phyloP scores from a whole-genome alignment of 352 stramenopile species.

The Globisporangium viniferum region DNA sequence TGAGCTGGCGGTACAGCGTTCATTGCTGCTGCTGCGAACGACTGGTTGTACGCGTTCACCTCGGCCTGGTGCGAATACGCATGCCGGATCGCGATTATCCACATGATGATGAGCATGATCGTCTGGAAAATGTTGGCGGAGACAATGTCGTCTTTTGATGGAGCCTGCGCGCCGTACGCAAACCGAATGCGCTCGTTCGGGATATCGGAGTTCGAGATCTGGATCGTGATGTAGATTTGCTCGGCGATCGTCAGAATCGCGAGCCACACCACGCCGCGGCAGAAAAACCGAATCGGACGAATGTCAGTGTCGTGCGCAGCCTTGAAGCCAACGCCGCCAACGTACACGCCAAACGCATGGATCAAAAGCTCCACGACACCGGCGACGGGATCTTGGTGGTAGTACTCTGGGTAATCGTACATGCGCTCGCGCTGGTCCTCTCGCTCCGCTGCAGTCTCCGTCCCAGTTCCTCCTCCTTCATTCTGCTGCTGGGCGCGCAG shows the following conservation, averaged over 20 bases:
- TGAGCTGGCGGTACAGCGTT: conserved; percentile 73
- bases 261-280: conserved; percentile 72
- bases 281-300: conserved; percentile 82
- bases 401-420: conserved; percentile 79
- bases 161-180: conserved; percentile 65
- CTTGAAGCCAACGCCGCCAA: conserved; percentile 85
- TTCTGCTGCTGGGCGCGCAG: conserved; percentile 34
- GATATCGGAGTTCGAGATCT: conserved; percentile 77
- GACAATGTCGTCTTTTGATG: conserved; percentile 82
- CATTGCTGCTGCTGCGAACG: conserved; percentile 75
- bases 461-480: conserved; percentile 22
- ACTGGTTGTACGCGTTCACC: conserved; percentile 80
- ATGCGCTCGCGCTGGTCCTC: conserved; percentile 50
- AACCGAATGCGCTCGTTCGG: conserved; percentile 68
- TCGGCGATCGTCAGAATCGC: conserved; percentile 71
- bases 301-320: conserved; percentile 85
- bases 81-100: conserved; percentile 75
- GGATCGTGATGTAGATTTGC: conserved; percentile 81
- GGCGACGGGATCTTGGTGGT: conserved; percentile 71
- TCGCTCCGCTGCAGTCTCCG: conserved; percentile 26
- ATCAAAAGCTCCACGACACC: conserved; percentile 67
- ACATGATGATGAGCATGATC: conserved; percentile 84
- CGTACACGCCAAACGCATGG: conserved; percentile 82
- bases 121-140: conserved; percentile 84
- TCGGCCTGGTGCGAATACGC: conserved; percentile 74